Base-by-base conservation (phyloP, 1,139 yeast species). In the Suhomyces kunorum region DNA sequence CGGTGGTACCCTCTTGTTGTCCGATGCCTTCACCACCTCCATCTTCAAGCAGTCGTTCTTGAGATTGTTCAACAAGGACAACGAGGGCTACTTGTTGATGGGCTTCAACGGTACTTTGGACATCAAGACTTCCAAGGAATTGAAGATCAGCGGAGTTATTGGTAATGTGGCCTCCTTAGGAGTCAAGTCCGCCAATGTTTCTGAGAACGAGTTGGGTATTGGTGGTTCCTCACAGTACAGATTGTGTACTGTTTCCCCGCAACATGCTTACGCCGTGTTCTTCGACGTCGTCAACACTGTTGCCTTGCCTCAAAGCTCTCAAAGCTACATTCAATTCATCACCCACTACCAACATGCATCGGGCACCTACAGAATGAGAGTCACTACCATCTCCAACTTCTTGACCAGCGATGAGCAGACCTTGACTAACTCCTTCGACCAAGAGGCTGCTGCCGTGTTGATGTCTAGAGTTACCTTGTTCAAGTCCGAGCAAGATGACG, bases 371-470 rank as follows among this genome's bases (percentile, higher is more conserved):
- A 80, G 98, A 61, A 75, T 88, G 46, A 81, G 98, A 56, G 98
- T 92, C 33, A 92, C 98, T 20, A 92, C 98, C 1, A 75, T 87
- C 26, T 81, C 83, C 31, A 82, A 87, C 53, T 77, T 79, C 51
- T 68, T 83, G 56, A 79, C 74, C 12, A 59, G 71, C 38, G 78
- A 72, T 47, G 77, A 72, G 51, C 67, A 69, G 48, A 59, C 68
- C n/a, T 66, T 73, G 53, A 71, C 82, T 17, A 75, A 71, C 51
- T 72, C 94, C n/a, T 92, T 92, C 63, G 99, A 92, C 66, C 98
- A 94, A 70, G 98, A 92, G 64, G 97, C 98, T 14, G 97, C 98
- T 8, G 96, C 98, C 7, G 98, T 90, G 1, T 74, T 92, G 49
- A 87, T 90, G 89, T 86, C 98, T 1, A 78, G 98, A 61, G 83